phyloP scores from a whole-genome alignment of 345 rosid species.

The Lumnitzera littorea region DNA sequence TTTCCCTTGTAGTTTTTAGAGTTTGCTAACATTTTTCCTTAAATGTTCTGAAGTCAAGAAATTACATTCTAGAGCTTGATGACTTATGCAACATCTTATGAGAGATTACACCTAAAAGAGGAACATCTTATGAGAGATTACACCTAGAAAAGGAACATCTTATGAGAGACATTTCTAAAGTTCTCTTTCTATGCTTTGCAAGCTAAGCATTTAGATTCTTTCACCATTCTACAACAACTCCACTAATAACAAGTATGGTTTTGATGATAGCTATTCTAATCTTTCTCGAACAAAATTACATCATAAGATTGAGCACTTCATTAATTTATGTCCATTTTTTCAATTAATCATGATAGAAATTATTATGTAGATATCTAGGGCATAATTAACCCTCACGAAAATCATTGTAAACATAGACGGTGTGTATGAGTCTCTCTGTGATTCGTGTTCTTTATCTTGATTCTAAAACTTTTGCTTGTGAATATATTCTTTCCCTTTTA shows the following conservation, averaged over 20 bases:
- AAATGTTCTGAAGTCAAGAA: no score
- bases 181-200: constrained; percentile 25
- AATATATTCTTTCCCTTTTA: no score
- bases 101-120: no score
- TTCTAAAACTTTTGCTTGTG: no score
- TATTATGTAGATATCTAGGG: no score
- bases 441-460: no score
- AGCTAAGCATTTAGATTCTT: constrained; percentile 93
- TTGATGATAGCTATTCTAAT: constrained; percentile 5
- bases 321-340: neutral
- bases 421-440: no score
- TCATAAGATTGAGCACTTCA: neutral
- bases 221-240: constrained; percentile 79
- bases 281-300: neutral
- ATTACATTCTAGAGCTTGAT: no score
- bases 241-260: constrained; percentile 80
- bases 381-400: no score
- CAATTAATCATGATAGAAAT: neutral
- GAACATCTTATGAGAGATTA: neutral
- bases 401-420: no score
- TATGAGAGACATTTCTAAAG: neutral
- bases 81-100: neutral
- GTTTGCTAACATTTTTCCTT: no score
- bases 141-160: neutral
- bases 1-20: no score